Percentiles rank a stretch among this genome's conserved stretches.
Evolutionary conservation across 2,329 filamentous ascomycete genomes (phyloP).

Genomic region (Paraphaeosphaeria minitans): DNA sequence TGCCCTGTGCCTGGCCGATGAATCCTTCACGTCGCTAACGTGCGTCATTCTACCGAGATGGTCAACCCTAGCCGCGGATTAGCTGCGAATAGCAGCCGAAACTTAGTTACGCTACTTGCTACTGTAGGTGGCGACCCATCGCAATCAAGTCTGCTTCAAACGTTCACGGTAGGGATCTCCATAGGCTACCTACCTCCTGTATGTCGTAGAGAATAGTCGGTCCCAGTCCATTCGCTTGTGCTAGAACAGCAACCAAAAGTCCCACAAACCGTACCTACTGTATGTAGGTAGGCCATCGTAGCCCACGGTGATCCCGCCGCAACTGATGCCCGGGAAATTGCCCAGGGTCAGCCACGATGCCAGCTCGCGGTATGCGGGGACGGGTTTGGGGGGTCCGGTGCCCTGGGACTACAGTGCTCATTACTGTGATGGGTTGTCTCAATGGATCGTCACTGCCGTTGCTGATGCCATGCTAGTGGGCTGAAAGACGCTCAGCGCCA

Average conservation of each 20-base stretch:
- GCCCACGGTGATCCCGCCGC: background rate
- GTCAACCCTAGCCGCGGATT: background rate
- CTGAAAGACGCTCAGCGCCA: background rate
- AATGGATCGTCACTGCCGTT: background rate
- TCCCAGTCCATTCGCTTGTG: background rate
- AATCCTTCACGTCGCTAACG: background rate
- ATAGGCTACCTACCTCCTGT: background rate
- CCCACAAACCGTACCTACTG: background rate
- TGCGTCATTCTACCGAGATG: background rate
- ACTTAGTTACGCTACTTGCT: background rate
- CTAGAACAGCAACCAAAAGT: background rate
- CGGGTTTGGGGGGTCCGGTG: background rate
- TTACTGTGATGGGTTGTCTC: background rate
- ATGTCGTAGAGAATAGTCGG: background rate
- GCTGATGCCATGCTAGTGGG: conserved; percentile 2
- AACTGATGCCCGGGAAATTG: background rate
- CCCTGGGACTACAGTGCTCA: background rate
- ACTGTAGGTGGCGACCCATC: too few relatives aligned
- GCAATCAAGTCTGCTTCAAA: background rate
- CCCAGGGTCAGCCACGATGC: background rate
- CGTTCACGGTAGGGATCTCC: background rate
- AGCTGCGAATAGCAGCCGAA: conserved; percentile 1
- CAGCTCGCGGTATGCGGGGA: conserved; percentile 1
- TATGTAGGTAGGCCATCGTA: background rate
- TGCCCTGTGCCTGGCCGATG: background rate